phyloP scores from a whole-genome alignment of 495 filamentous ascomycete species.

The Hypomontagnella monticulosa region DNA sequence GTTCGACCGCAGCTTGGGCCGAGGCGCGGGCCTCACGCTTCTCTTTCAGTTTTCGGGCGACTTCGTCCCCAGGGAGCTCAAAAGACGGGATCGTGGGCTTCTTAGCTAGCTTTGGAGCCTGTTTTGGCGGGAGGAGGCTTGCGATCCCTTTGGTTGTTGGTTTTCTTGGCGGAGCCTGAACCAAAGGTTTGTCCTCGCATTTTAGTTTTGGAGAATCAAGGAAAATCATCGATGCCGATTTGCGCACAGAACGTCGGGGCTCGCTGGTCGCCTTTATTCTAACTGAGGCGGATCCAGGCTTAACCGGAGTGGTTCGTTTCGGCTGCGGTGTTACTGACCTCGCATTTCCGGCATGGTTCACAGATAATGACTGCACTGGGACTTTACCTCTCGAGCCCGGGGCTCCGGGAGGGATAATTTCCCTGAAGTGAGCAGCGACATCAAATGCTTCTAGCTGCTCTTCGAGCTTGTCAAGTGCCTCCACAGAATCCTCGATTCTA shows the following conservation, averaged over 20 bases:
- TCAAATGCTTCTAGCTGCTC: slow-evolving; percentile 67
- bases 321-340: slow-evolving; percentile 43
- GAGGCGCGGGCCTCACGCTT: slow-evolving; percentile 60
- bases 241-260: slow-evolving; percentile 47
- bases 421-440: slow-evolving; percentile 54
- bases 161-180: slow-evolving; percentile 36
- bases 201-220: slow-evolving; percentile 36
- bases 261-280: slow-evolving; percentile 41
- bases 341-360: slow-evolving; percentile 7
- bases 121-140: slow-evolving; percentile 58
- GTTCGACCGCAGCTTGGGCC: slow-evolving; percentile 44
- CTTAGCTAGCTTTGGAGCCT: slow-evolving; percentile 65
- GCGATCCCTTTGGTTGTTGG: slow-evolving; percentile 46
- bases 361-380: slow-evolving; percentile 27
- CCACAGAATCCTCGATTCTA: slow-evolving; percentile 74
- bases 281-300: slow-evolving; percentile 24
- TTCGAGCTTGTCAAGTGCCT: slow-evolving; percentile 74
- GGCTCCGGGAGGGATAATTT: slow-evolving; percentile 50
- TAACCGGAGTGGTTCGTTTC: slow-evolving; percentile 31
- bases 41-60: slow-evolving; percentile 69
- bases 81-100: slow-evolving; percentile 72
- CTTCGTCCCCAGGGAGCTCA: slow-evolving; percentile 75
- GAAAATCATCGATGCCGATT: slow-evolving; percentile 48
- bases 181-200: slow-evolving; percentile 43
- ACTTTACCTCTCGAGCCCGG: slow-evolving; percentile 26